These are phyloP conservation scores for Globisporangium abappressorium DNA, from an alignment of 352 stramenopile genomes.

Conservation along the genomic window DNA sequence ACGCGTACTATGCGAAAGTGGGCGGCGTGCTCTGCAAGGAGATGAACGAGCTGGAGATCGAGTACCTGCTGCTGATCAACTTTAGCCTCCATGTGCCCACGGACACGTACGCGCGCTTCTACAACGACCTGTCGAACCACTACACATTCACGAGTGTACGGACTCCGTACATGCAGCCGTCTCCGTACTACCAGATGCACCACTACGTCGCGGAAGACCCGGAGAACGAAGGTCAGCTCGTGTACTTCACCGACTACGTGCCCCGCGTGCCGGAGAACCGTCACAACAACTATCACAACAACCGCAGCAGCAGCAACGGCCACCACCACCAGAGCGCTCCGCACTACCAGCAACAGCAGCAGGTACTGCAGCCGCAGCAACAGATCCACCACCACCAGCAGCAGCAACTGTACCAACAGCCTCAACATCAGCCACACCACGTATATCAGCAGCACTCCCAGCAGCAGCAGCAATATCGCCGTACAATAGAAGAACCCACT, in stretches of 20 bases:
- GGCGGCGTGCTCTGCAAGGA: conserved; percentile 89
- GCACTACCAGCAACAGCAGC: conserved; percentile 22
- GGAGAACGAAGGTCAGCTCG: conserved; percentile 60
- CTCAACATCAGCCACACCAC: conserved; percentile 1
- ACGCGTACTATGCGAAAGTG: conserved; percentile 99
- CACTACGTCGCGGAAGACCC: conserved; percentile 69
- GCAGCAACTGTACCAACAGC: conserved; percentile 9
- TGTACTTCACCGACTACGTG: conserved; percentile 73
- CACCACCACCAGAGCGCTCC: conserved; percentile 25
- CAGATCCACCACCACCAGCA: conserved; percentile 11
- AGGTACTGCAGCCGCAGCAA: not conserved
- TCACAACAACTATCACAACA: not conserved
- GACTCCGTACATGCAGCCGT: conserved; percentile 30
- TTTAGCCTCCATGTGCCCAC: conserved; percentile 96
- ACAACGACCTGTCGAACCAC: conserved; percentile 87
- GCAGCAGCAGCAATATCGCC: conserved; percentile 20
- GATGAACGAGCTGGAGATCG: conserved; percentile 98
- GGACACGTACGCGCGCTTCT: conserved; percentile 90
- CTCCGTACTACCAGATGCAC: conserved; percentile 51
- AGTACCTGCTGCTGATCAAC: conserved; percentile 98
- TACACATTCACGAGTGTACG: conserved; percentile 70
- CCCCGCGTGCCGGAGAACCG: conserved; percentile 27
- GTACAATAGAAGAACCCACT: conserved; percentile 42
- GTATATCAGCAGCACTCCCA: conserved; percentile 15
- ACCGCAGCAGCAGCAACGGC: conserved; percentile 22